Conservation (phyloP, 495 filamentous ascomycete species). For the Xylaria nigripes region DNA sequence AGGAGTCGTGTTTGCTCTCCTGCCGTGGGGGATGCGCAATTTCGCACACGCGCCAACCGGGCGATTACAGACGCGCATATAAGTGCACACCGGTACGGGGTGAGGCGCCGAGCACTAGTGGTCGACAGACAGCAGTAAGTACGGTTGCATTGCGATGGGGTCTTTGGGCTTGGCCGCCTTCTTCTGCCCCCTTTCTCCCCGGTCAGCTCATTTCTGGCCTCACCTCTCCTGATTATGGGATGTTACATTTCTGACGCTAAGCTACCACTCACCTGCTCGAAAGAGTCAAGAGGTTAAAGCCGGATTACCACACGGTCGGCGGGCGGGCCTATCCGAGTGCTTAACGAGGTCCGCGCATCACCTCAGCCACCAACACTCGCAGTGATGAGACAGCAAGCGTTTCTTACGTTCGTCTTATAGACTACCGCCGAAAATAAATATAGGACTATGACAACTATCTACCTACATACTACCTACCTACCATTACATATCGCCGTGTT, state of each 20-base stretch:
- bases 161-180: not conserved
- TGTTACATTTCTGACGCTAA: not conserved
- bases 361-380: constrained; percentile 4
- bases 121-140: not conserved
- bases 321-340: constrained; percentile 5
- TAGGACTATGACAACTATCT: not conserved
- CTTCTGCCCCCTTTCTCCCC: not conserved
- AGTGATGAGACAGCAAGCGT: not conserved
- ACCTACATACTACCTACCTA: too few species aligned
- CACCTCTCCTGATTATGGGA: constrained; percentile 6
- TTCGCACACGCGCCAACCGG: not conserved
- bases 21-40: not conserved
- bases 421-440: not conserved
- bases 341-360: not conserved
- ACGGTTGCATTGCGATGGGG: constrained; percentile 2
- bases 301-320: not conserved
- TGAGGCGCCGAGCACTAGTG: not conserved
- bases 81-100: constrained; percentile 9
- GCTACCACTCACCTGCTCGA: not conserved
- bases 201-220: constrained; percentile 12
- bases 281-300: not conserved
- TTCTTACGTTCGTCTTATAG: not conserved
- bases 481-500: too few species aligned
- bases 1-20: not conserved
- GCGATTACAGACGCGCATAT: constrained; percentile 6